Evolutionary conservation across 192 early-diverging fungal genomes (phyloP).

Genomic region (Backusella westeae): DNA sequence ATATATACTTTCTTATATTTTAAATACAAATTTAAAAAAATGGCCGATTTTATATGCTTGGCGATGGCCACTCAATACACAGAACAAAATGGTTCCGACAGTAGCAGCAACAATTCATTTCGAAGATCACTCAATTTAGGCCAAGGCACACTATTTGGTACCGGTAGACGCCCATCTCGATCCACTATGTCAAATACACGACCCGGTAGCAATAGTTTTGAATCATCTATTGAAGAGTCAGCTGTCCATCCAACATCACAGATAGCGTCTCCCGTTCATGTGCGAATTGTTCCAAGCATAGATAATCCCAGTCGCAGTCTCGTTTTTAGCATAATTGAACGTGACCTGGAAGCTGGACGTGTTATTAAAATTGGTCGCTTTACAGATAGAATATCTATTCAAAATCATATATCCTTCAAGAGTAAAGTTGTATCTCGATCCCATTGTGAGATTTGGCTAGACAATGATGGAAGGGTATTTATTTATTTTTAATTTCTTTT

Average conservation of each 20-base stretch:
- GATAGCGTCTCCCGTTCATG: constrained; percentile 26
- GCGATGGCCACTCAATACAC: constrained; percentile 20
- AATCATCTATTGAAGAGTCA: neutral
- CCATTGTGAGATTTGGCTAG: constrained; percentile 86
- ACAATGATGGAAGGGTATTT: constrained; percentile 55
- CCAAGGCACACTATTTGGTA: neutral
- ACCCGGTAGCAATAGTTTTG: neutral
- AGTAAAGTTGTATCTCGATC: constrained; percentile 83
- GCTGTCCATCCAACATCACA: neutral
- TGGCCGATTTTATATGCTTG: constrained; percentile 26
- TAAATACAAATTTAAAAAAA: neutral
- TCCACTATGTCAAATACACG: neutral
- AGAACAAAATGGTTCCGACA: neutral
- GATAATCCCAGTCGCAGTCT: constrained; percentile 49
- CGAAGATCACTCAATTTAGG: constrained; percentile 21
- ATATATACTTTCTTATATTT: neutral
- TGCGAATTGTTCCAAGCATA: constrained; percentile 52
- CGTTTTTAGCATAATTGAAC: constrained; percentile 61
- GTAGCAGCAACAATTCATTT: constrained; percentile 1
- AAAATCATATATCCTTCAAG: constrained; percentile 67
- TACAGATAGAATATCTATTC: constrained; percentile 52
- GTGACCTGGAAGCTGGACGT: constrained; percentile 46
- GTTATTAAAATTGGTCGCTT: constrained; percentile 63
- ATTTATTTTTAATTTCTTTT: constrained; percentile 5
- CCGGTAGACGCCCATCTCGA: constrained; percentile 14